Evolutionary conservation across 2,329 filamentous ascomycete species (phyloP), one percentile per base, ranked within the genome.

Genomic region (Colletotrichum sidae): DNA sequence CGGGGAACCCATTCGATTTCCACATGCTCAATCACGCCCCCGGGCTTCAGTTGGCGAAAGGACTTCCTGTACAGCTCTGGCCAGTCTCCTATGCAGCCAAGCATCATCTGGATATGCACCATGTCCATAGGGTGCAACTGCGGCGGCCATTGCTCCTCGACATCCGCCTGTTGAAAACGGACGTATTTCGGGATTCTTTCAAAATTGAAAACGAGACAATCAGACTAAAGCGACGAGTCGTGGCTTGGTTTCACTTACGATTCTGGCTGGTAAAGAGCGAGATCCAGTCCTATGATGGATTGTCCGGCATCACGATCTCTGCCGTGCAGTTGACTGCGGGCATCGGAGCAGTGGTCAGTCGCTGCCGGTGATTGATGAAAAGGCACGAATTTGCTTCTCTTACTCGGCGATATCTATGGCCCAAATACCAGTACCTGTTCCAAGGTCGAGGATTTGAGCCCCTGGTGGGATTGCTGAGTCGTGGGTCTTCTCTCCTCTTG

Each of bases 361-460:
- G 25, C 25, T 25, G 25, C 25, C 25, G 25, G 25, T 25, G 25
- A 25, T 25, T 25, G 25, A 25, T 25, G 3, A 25, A 25, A 25
- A 4, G 25, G 4, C 25, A 25, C 35, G n/a, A 41, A 12, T 35
- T 25, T 41, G 34, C 45, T 34, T 42, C 12, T 76, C 88, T 80
- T 81, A 93, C 86, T 92, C 89, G 68, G 92, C 91, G 79, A 97
- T 91, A 70, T 95, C 91, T 71, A 96, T 92, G 45, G 91, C 88
- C 95, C 95, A 98, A 67, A 97, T 95, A 44, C 93, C 94, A 1
- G 93, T 97, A 17, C 94, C 95, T 68, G 91, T 94, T 46, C 94
- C 95, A 58, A 97, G 74, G 72, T 91, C 89, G 46, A 91, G 74
- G 52, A 91, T 83, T 55, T 80, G 78, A 37, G 73, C 74, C 69